Percentiles rank a stretch among this genome's conserved stretches.
Conservation (phyloP, 768 basidiomycete species). For the Brasilioporus rufonigricans region DNA sequence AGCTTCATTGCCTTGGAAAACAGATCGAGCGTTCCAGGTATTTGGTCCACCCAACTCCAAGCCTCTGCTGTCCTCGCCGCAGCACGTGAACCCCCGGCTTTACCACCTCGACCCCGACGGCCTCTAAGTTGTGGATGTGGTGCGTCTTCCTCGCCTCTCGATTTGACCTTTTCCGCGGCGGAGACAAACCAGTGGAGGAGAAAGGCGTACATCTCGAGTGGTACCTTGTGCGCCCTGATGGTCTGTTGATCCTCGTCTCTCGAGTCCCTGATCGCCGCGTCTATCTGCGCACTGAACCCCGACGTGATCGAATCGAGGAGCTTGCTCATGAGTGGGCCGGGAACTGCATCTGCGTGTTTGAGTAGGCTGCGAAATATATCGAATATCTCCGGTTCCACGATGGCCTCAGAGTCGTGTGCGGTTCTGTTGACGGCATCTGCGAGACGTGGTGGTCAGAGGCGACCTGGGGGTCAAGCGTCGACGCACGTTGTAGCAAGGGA, state of each 20-base stretch:
- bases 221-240: conserved; percentile 59
- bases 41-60: conserved; percentile 81
- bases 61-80: conserved; percentile 42
- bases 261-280: conserved; percentile 65
- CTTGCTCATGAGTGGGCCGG: conserved; percentile 72
- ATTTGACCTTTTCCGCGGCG: conserved; percentile 75
- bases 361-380: conserved; percentile 82
- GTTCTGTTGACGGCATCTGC: conserved; percentile 80
- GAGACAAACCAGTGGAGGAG: conserved; percentile 88
- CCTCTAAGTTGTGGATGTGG: conserved; percentile 45
- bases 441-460: conserved; percentile 8
- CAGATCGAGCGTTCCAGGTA: conserved; percentile 63
- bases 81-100: conserved; percentile 40
- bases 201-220: conserved; percentile 92
- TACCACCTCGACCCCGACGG: conserved; percentile 61
- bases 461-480: background rate
- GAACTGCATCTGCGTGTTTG: conserved; percentile 66
- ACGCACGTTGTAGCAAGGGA: conserved; percentile 58
- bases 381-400: conserved; percentile 66
- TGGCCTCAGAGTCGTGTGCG: conserved; percentile 70
- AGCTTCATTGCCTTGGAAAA: conserved; percentile 70
- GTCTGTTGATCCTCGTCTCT: conserved; percentile 66
- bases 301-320: conserved; percentile 85
- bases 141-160: conserved; percentile 45
- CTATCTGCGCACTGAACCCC: conserved; percentile 69